phyloP scores from a whole-genome alignment of 148 eudicot species.

The Silene latifolia region DNA sequence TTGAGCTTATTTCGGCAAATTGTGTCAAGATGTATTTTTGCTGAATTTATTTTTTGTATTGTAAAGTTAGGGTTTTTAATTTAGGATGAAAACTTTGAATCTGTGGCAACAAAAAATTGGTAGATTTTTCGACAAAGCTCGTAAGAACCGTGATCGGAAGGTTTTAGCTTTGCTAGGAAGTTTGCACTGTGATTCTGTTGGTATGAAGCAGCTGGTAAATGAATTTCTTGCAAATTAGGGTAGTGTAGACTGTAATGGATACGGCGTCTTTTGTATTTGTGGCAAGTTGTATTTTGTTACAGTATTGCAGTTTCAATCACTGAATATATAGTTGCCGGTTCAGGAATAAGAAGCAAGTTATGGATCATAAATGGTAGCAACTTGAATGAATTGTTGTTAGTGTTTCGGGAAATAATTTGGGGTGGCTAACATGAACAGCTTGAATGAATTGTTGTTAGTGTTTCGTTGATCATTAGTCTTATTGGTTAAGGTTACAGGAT shows the following conservation, averaged over 20 bases:
- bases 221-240: background rate
- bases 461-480: background rate
- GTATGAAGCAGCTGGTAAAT: background rate
- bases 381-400: too few relatives aligned
- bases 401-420: background rate
- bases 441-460: background rate
- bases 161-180: background rate
- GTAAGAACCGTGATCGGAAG: background rate
- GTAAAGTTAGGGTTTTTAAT: background rate
- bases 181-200: background rate
- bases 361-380: too few relatives aligned
- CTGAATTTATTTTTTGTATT: background rate
- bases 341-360: too few relatives aligned
- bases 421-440: background rate
- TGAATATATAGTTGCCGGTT: too few relatives aligned
- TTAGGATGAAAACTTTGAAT: background rate
- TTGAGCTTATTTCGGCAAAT: background rate
- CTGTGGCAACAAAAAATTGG: background rate
- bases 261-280: background rate
- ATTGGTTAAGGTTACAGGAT: background rate
- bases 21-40: background rate
- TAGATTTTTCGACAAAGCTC: background rate
- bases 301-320: background rate
- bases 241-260: background rate
- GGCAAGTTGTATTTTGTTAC: background rate